Evolutionary conservation across 331 rosid genomes (phyloP).

Genomic region (Cydonia oblonga): DNA sequence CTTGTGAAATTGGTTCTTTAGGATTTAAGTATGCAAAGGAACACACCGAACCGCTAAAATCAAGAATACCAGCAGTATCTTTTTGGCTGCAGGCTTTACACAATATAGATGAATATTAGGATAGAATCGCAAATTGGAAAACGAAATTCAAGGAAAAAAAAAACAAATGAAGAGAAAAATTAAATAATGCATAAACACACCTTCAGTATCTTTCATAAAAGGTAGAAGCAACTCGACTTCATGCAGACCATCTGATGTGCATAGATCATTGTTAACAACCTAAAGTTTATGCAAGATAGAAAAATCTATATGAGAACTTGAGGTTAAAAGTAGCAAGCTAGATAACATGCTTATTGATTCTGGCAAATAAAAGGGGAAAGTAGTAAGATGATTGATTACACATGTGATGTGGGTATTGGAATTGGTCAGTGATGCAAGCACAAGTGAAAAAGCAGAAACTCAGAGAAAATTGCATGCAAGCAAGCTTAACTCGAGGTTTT

Average conservation of each 20-base stretch:
- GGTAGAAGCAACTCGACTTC: conserved; percentile 76
- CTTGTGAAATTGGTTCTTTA: conserved; percentile 68
- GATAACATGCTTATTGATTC: no score
- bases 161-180: neutral
- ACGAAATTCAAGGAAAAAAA: neutral
- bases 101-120: conserved; percentile 15
- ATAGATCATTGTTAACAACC: conserved; percentile 49
- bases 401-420: neutral
- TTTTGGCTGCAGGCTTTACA: conserved; percentile 60
- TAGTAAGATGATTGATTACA: no score
- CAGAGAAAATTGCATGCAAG: neutral
- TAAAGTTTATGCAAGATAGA: conserved; percentile 19
- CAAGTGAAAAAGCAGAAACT: neutral
- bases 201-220: conserved; percentile 41
- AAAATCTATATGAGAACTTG: neutral
- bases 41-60: conserved; percentile 57
- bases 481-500: neutral
- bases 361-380: no score
- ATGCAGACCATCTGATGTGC: conserved; percentile 45
- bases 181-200: conserved; percentile 18
- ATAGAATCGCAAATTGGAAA: neutral
- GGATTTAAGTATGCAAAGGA: conserved; percentile 70
- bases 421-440: neutral
- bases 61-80: conserved; percentile 53
- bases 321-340: no score